Conservation (phyloP, 2,329 filamentous ascomycete species). For the Alternaria sp. region DNA sequence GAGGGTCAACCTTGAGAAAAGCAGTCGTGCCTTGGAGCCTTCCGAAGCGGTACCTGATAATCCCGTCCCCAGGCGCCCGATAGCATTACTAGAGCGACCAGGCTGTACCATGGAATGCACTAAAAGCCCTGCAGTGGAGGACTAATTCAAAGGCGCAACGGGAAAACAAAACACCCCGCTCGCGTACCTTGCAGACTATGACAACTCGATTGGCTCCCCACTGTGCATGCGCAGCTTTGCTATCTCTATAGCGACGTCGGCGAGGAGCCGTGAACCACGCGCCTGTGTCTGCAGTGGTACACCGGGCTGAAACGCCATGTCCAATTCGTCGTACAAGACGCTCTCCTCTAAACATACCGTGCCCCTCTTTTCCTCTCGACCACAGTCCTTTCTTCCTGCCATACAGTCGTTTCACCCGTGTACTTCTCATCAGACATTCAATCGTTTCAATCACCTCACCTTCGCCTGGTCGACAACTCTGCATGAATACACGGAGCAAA, state of each 20-base stretch:
- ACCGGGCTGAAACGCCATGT: slow-evolving; percentile 12
- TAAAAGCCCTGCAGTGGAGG: slow-evolving; percentile 4
- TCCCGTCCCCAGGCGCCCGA: background rate
- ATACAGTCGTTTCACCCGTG: slow-evolving; percentile 7
- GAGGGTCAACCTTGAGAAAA: slow-evolving; percentile 1
- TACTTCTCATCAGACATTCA: background rate
- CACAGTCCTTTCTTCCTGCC: slow-evolving; percentile 7
- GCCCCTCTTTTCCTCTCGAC: slow-evolving; percentile 3
- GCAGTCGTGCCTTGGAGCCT: background rate
- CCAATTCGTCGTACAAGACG: slow-evolving; percentile 7
- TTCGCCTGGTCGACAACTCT: background rate
- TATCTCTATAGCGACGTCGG: slow-evolving; percentile 15
- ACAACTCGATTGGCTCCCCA: background rate
- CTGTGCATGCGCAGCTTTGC: slow-evolving; percentile 2
- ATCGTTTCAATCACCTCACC: background rate
- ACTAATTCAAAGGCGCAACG: slow-evolving; percentile 2
- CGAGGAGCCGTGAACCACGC: slow-evolving; percentile 11
- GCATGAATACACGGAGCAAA: background rate
- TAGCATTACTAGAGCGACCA: background rate
- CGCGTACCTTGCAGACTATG: slow-evolving; percentile 7
- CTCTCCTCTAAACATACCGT: slow-evolving; percentile 5
- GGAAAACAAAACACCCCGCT: slow-evolving; percentile 2
- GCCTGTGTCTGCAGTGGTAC: slow-evolving; percentile 9
- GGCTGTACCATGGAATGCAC: background rate
- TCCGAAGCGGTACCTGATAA: background rate